Conservation (phyloP, 169 alveolate species). For the Plasmodium chabaudi region DNA sequence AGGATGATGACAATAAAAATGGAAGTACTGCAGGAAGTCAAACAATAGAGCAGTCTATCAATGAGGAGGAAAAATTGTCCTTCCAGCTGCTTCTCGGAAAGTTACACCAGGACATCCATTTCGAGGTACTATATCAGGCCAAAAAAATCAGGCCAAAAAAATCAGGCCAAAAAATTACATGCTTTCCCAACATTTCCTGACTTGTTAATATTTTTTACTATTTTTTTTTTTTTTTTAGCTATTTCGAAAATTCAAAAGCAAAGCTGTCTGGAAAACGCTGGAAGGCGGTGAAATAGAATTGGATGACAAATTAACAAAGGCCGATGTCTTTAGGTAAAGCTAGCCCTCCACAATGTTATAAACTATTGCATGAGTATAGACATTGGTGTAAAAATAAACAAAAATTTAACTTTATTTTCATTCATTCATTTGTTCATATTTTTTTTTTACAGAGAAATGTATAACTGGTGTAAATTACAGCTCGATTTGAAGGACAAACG, state of each 20-base stretch:
- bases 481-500: constrained; percentile 37
- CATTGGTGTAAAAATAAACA: background rate
- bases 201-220: background rate
- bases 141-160: too few relatives aligned
- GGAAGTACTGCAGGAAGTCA: background rate
- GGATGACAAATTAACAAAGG: constrained; percentile 84
- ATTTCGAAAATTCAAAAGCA: constrained; percentile 81
- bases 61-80: constrained; percentile 67
- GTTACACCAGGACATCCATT: constrained; percentile 51
- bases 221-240: constrained; percentile 47
- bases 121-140: constrained; percentile 33
- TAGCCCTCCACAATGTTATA: background rate
- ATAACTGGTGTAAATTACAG: constrained; percentile 68
- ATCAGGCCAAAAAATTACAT: background rate
- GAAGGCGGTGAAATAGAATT: constrained; percentile 87
- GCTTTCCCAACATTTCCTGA: background rate
- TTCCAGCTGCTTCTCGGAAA: constrained; percentile 63
- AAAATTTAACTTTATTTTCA: constrained; percentile 5
- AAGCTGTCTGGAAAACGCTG: constrained; percentile 86
- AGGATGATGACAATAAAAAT: constrained; percentile 14
- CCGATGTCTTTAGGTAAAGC: constrained; percentile 83
- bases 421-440: constrained; percentile 47
- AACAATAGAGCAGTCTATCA: constrained; percentile 20
- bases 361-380: background rate
- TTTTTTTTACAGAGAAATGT: constrained; percentile 57